phyloP scores from a whole-genome alignment of 2,329 filamentous ascomycete genomes.

The Fusarium sp. region DNA sequence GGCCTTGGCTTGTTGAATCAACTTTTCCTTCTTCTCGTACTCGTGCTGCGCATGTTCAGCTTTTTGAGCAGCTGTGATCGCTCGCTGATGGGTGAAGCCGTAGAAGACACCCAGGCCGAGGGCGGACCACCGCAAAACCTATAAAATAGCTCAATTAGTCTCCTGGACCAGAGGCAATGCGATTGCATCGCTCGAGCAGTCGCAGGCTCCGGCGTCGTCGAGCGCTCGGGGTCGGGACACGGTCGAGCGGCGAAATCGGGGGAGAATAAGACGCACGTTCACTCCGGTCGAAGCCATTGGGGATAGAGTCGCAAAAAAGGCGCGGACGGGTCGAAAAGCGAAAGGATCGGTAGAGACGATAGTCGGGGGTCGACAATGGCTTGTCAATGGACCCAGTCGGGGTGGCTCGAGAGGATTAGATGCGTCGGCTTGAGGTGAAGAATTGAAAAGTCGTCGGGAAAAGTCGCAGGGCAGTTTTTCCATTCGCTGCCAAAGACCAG shows the following conservation, averaged over 20 bases:
- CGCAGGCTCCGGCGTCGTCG: constrained; percentile 27
- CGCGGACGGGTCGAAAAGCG: constrained; percentile 53
- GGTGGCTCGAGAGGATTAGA: constrained; percentile 54
- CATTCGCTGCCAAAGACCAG: constrained; percentile 40
- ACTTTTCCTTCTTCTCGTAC: constrained; percentile 88
- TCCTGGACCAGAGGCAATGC: constrained; percentile 21
- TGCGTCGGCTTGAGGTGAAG: constrained; percentile 54
- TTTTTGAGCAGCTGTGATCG: constrained; percentile 78
- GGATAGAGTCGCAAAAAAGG: constrained; percentile 55
- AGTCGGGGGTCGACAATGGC: constrained; percentile 53
- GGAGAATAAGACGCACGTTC: constrained; percentile 65
- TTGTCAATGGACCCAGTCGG: constrained; percentile 59
- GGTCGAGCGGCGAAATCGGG: constrained; percentile 42
- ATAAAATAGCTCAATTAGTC: constrained; percentile 49
- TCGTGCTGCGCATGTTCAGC: constrained; percentile 78
- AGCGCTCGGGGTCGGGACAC: constrained; percentile 35
- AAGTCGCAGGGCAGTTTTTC: constrained; percentile 58
- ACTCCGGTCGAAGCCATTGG: constrained; percentile 76
- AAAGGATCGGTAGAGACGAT: constrained; percentile 51
- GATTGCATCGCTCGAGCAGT: constrained; percentile 30
- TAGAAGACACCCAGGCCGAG: constrained; percentile 93
- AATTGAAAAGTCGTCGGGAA: constrained; percentile 58
- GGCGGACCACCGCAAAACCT: constrained; percentile 98
- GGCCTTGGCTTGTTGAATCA: constrained; percentile 93
- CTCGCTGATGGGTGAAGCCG: constrained; percentile 92